Evolutionary conservation across 306 rosid genomes (phyloP).

Genomic region (Begonia peltatifolia): DNA sequence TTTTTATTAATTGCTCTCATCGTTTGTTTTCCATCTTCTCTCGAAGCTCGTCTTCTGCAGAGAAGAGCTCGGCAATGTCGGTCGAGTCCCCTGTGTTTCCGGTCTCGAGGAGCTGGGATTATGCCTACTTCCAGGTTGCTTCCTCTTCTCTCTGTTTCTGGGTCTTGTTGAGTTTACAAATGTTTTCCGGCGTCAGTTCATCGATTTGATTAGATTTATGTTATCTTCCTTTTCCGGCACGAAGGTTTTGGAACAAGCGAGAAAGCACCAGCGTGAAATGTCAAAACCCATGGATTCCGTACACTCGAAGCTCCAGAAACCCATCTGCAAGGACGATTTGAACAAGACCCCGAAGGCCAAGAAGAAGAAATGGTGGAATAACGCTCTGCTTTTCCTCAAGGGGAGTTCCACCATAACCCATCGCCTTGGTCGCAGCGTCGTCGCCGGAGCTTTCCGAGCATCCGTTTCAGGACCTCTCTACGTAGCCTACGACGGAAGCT

Average conservation of each 20-base stretch:
- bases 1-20: too few species aligned
- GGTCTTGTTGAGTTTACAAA: too few species aligned
- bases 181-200: too few species aligned
- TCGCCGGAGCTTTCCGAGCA: constrained; percentile 49
- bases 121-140: too few species aligned
- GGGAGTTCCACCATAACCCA: constrained; percentile 24
- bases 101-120: too few species aligned
- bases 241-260: constrained; percentile 69
- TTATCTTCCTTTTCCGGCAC: neutral
- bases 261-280: constrained; percentile 55
- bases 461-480: constrained; percentile 67
- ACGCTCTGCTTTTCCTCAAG: constrained; percentile 55
- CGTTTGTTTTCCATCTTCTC: too few species aligned
- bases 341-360: constrained; percentile 33
- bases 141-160: too few species aligned
- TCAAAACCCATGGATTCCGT: constrained; percentile 68
- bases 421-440: constrained; percentile 35
- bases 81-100: too few species aligned
- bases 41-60: too few species aligned
- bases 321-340: constrained; percentile 56
- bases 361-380: constrained; percentile 75
- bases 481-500: constrained; percentile 53
- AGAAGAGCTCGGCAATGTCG: too few species aligned
- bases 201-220: too few species aligned
- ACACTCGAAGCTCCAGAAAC: constrained; percentile 83